Evolutionary conservation across 1,284 basidiomycete species (phyloP).

Genomic region (Sphagnurus paluster): DNA sequence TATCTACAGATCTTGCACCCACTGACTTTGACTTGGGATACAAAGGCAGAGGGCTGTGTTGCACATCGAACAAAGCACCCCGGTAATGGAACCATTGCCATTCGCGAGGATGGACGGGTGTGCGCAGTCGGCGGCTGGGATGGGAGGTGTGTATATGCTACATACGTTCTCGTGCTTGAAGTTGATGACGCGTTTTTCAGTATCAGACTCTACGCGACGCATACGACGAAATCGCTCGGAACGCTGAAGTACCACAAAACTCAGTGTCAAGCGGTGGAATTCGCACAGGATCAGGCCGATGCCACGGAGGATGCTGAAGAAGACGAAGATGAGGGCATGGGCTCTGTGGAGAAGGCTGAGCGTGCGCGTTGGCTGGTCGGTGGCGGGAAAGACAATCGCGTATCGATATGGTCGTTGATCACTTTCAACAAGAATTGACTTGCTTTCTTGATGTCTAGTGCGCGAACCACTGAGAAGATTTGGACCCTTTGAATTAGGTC

Average conservation of each 20-base stretch:
- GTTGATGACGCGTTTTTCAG: slow-evolving; percentile 50
- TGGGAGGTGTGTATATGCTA: slow-evolving; percentile 69
- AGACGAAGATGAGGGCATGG: slow-evolving; percentile 49
- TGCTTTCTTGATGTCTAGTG: too few species aligned
- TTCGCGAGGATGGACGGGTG: slow-evolving; percentile 75
- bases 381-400: slow-evolving; percentile 72
- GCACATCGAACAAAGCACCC: slow-evolving; percentile 70
- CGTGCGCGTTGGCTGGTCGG: slow-evolving; percentile 69
- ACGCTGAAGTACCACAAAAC: slow-evolving; percentile 79
- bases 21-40: not conserved
- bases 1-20: too few species aligned
- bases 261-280: slow-evolving; percentile 68
- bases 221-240: slow-evolving; percentile 75
- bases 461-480: too few species aligned
- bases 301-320: slow-evolving; percentile 50
- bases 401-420: slow-evolving; percentile 80
- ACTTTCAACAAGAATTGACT: slow-evolving; percentile 51
- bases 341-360: slow-evolving; percentile 54
- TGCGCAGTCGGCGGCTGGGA: slow-evolving; percentile 90
- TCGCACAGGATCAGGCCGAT: slow-evolving; percentile 56
- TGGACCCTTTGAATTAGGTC: too few species aligned
- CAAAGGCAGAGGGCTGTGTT: slow-evolving; percentile 10
- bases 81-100: slow-evolving; percentile 71
- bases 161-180: not conserved
- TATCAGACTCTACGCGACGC: slow-evolving; percentile 76